A percentile compares a stretch with the other conserved stretches of the same genome.
Conservation (phyloP, 2,329 filamentous ascomycete species). For the Dryadomyces quercivorus region DNA sequence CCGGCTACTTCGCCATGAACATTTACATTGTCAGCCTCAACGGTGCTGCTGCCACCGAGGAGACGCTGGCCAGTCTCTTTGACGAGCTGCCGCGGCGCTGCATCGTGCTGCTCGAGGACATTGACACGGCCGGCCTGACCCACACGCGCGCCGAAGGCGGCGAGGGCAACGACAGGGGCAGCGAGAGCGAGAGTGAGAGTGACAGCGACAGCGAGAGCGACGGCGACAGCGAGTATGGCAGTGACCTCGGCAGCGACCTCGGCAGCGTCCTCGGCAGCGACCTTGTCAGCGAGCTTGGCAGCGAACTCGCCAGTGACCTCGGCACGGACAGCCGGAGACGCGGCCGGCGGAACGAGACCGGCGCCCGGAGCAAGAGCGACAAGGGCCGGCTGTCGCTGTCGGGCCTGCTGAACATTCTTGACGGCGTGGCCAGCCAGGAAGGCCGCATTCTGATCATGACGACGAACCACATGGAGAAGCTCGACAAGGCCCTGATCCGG, state of each 20-base stretch:
- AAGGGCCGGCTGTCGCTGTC: conserved; percentile 50
- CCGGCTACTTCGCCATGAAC: conserved; percentile 56
- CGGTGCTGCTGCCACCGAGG: conserved; percentile 50
- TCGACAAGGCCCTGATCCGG: conserved; percentile 50
- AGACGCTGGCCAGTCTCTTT: conserved; percentile 52
- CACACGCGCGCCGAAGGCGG: conserved; percentile 36
- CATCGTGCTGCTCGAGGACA: conserved; percentile 64
- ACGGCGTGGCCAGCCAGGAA: conserved; percentile 56
- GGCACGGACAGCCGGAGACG: background rate
- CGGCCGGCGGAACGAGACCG: background rate
- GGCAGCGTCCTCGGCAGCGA: conserved; percentile 5
- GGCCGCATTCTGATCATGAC: conserved; percentile 54
- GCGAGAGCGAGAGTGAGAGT: conserved; percentile 1
- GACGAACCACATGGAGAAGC: conserved; percentile 49
- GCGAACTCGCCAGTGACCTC: conserved; percentile 4
- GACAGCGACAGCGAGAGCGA: conserved; percentile 10
- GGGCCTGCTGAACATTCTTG: conserved; percentile 68
- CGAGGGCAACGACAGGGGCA: background rate
- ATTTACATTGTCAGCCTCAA: conserved; percentile 63
- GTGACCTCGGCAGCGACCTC: conserved; percentile 1
- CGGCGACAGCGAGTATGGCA: conserved; percentile 1
- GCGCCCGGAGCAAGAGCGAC: conserved; percentile 2
- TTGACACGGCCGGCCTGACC: conserved; percentile 60
- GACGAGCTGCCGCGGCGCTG: conserved; percentile 55
- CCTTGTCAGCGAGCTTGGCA: conserved; percentile 4